These are phyloP conservation scores for Candida insectorum DNA, from an alignment of 805 yeast species.

Conservation along the genomic window DNA sequence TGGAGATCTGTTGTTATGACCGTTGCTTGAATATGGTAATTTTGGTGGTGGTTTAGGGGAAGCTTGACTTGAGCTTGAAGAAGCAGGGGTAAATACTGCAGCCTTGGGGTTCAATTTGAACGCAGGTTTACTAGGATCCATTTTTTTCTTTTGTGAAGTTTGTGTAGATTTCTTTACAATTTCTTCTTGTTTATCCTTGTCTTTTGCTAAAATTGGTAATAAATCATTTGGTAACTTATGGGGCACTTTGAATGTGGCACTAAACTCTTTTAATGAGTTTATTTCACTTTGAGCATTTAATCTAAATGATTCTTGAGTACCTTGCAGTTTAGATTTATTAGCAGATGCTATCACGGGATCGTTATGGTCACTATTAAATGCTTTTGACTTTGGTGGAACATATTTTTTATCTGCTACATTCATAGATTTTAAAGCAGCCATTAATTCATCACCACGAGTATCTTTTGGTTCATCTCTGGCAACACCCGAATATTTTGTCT, in stretches of 20 bases:
- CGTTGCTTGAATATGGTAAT: slow-evolving; percentile 6
- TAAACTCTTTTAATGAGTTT: slow-evolving; percentile 69
- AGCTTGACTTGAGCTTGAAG: slow-evolving; percentile 17
- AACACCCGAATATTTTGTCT: slow-evolving; percentile 94
- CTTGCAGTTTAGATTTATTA: slow-evolving; percentile 18
- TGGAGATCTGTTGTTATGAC: slow-evolving; percentile 11
- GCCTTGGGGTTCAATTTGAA: slow-evolving; percentile 72
- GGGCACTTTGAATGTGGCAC: slow-evolving; percentile 77
- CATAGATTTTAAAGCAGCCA: slow-evolving; percentile 43
- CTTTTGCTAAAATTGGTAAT: slow-evolving; percentile 68
- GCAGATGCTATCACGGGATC: slow-evolving; percentile 69
- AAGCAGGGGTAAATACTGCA: slow-evolving; percentile 58
- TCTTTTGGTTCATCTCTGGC: slow-evolving; percentile 38
- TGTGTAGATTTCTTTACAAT: slow-evolving; percentile 40
- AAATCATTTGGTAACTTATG: slow-evolving; percentile 58
- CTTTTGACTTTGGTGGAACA: slow-evolving; percentile 56
- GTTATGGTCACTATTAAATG: slow-evolving; percentile 43
- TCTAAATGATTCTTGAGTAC: slow-evolving; percentile 32
- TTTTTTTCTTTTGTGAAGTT: slow-evolving; percentile 36
- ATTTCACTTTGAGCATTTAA: slow-evolving; percentile 59
- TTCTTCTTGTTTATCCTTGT: slow-evolving; percentile 61
- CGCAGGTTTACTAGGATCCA: slow-evolving; percentile 57
- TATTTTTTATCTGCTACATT: slow-evolving; percentile 37
- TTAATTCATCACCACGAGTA: slow-evolving; percentile 44
- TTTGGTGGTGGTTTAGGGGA: slow-evolving; percentile 14